These are phyloP conservation scores for Linderniella brevidens DNA, from an alignment of 257 asterid species.

Conservation along the genomic window DNA sequence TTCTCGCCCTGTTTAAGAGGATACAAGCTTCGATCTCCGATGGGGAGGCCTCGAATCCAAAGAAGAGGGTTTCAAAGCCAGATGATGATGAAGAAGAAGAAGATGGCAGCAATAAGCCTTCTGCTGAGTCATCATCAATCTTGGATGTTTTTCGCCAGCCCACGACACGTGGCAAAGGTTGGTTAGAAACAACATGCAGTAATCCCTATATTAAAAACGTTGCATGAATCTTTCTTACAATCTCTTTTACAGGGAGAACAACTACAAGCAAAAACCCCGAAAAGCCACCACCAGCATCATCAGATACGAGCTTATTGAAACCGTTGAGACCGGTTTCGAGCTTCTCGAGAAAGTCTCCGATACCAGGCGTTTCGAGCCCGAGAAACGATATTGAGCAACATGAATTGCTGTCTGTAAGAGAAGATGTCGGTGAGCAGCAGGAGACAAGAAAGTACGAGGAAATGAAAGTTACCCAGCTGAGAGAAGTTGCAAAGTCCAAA, in stretches of 20 bases:
- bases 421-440: conserved; percentile 4
- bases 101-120: conserved; percentile 24
- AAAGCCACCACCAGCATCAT: conserved; percentile 2
- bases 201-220: too few species aligned
- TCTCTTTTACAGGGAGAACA: conserved; percentile 4
- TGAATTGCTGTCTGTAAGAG: not conserved
- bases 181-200: conserved; percentile 1
- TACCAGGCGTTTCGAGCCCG: not conserved
- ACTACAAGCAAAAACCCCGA: not conserved
- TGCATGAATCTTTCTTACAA: not conserved
- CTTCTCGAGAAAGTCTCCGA: conserved; percentile 42
- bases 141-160: conserved; percentile 46
- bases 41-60: conserved; percentile 23
- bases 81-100: conserved; percentile 23
- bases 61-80: conserved; percentile 22
- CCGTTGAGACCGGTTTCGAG: conserved; percentile 34
- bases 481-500: conserved; percentile 49
- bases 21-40: conserved; percentile 49
- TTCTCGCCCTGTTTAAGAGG: conserved; percentile 51
- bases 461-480: conserved; percentile 50
- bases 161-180: conserved; percentile 33
- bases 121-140: conserved; percentile 41
- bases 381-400: not conserved
- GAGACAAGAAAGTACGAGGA: conserved; percentile 19
- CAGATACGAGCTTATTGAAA: not conserved